Base-by-base conservation (phyloP, 2,329 filamentous ascomycete genomes). In the Chaetomium sp. region DNA sequence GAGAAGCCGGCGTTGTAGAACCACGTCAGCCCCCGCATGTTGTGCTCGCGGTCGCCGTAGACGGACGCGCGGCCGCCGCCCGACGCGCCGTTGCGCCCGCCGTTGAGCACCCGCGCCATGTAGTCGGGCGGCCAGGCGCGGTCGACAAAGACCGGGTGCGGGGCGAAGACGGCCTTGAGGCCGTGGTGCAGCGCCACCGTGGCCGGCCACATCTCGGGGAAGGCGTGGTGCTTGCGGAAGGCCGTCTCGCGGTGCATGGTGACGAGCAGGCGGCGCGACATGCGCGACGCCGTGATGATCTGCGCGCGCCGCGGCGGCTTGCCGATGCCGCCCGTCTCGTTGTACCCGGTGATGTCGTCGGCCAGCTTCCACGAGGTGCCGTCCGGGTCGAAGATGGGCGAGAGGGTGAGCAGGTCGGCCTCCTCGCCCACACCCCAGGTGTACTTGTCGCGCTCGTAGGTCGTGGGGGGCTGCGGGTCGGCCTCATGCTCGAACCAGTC, bases 181-280 rank as follows among this genome's bases (percentile, higher is more conserved):
- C 94, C 94, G 75, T 97, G 93, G 66, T 97, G 93, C 10, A 98
- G 83, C 1, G 93, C 91, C 1, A 91, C 88, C 0, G 91, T 95
- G 0, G 90, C 89, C 0, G 93, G 92, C 92, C 92, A 97, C 93
- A 97, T 97, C 77, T 98, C 94, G 0, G 93, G 91, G 75, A 96
- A 96, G 80, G 95, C 96, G 69, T 91, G 91, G 77, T 96, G 91
- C 71, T 93, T 93, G 74, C 90, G 89, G 72, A 91, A 85, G 33
- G 88, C 87, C 4, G 93, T 97, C 80, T 97, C 93, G 62, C 87
- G 85, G 80, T 98, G 94, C 94, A 98, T 98, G 21, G 89, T 89
- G 67, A 88, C 81, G 16, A 98, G 83, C 56, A 97, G 86, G 55
- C 87, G 87, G 57, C 88, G 87, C 13, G 90, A 95, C 79, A 98